Percentiles rank a stretch among this genome's conserved stretches.
phyloP scores from a whole-genome alignment of 345 rosid species.

The Acer negundo region DNA sequence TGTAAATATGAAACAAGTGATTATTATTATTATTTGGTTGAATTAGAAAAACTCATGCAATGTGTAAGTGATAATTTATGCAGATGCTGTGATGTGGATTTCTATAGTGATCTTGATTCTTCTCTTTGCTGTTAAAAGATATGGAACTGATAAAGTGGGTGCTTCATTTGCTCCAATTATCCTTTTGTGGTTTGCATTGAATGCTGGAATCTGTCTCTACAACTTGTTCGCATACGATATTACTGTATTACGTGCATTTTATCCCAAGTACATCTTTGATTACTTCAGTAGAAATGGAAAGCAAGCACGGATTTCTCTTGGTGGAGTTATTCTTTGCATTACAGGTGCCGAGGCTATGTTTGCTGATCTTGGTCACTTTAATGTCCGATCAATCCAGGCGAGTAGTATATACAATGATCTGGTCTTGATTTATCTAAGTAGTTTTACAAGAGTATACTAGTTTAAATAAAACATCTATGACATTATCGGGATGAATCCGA shows the following conservation, averaged over 20 bases:
- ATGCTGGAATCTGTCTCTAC: conserved; percentile 55
- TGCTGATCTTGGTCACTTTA: conserved; percentile 84
- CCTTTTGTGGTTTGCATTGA: conserved; percentile 51
- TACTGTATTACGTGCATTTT: conserved; percentile 57
- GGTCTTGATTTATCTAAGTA: too few relatives aligned
- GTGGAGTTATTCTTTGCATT: conserved; percentile 65
- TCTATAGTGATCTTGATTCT: conserved; percentile 30
- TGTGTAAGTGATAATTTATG: too few relatives aligned
- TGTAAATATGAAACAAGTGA: too few relatives aligned
- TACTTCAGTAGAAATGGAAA: conserved; percentile 60
- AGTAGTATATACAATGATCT: too few relatives aligned
- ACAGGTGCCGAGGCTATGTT: conserved; percentile 89
- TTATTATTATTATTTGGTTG: too few relatives aligned
- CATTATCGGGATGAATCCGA: too few relatives aligned
- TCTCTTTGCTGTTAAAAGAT: conserved; percentile 26
- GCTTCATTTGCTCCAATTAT: conserved; percentile 62
- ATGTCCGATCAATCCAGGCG: conserved; percentile 37
- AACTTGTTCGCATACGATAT: conserved; percentile 55
- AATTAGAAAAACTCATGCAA: too few relatives aligned
- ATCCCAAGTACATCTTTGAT: conserved; percentile 50
- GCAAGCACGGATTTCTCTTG: conserved; percentile 59
- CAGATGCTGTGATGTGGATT: conserved; percentile 34
- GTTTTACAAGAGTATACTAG: too few relatives aligned
- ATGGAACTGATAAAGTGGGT: conserved; percentile 66
- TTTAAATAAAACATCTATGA: too few relatives aligned